Conservation (phyloP, 164 flowering plant species). For the Litsea cubeba region DNA sequence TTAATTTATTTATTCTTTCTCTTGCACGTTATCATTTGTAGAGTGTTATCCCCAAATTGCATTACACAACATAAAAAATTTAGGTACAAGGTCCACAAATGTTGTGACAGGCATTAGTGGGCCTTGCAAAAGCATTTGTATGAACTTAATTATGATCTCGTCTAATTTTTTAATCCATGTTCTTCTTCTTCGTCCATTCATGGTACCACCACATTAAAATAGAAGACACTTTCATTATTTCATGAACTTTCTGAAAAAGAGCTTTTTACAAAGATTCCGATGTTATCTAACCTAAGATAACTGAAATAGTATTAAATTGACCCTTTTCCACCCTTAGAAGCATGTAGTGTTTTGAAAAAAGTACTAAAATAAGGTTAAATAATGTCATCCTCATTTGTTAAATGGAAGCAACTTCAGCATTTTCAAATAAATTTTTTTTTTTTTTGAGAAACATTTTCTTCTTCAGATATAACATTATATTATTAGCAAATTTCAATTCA, state of each 20-base stretch:
- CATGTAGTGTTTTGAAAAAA: background rate
- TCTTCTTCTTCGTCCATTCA: background rate
- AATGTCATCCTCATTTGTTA: background rate
- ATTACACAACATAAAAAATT: background rate
- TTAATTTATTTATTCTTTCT: background rate
- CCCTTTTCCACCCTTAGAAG: too few species aligned
- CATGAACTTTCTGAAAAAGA: slow-evolving; percentile 3
- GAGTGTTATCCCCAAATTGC: background rate
- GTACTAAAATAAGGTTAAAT: background rate
- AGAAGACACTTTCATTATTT: background rate
- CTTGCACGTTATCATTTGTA: background rate
- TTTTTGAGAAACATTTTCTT: too few species aligned
- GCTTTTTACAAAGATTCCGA: background rate
- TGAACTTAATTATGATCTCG: background rate
- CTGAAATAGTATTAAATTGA: background rate
- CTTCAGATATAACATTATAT: too few species aligned
- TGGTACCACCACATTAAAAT: too few species aligned
- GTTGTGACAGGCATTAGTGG: background rate
- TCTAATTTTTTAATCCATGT: background rate
- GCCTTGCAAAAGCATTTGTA: background rate
- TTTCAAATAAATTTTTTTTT: background rate
- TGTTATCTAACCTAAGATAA: background rate
- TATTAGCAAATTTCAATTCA: too few species aligned
- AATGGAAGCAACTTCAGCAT: background rate
- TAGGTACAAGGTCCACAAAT: slow-evolving; percentile 1